phyloP scores from a whole-genome alignment of 352 stramenopile genomes.

The Thraustochytrium striatum region DNA sequence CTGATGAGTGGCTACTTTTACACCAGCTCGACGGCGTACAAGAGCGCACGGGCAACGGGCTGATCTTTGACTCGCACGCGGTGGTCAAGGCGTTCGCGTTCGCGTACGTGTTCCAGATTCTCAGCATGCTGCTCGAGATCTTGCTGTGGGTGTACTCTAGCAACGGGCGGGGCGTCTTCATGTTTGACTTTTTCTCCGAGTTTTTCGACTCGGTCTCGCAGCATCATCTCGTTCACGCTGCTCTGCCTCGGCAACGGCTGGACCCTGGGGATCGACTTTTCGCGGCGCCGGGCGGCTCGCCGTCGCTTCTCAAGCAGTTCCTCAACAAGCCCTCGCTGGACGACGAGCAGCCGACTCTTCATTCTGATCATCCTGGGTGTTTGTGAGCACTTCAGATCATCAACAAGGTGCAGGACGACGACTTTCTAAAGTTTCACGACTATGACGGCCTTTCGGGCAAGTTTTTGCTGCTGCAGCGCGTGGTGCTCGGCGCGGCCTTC shows the following conservation, averaged over 20 bases:
- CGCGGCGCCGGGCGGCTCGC: background rate
- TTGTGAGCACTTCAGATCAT: conserved; percentile 45
- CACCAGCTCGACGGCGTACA: background rate
- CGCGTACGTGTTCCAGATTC: conserved; percentile 47
- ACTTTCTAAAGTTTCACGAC: conserved; percentile 49
- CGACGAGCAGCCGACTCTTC: conserved; percentile 39
- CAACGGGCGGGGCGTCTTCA: conserved; percentile 39
- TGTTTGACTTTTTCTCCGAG: conserved; percentile 46
- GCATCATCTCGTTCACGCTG: conserved; percentile 44
- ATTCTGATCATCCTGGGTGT: conserved; percentile 46
- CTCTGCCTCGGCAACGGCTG: conserved; percentile 48
- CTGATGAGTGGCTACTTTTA: background rate
- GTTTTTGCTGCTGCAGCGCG: conserved; percentile 33
- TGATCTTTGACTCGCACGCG: conserved; percentile 13
- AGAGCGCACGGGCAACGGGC: conserved; percentile 10
- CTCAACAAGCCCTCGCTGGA: conserved; percentile 38
- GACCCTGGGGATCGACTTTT: conserved; percentile 44
- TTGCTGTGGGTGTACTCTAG: conserved; percentile 20
- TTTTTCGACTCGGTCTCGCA: conserved; percentile 36
- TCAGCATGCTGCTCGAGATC: conserved; percentile 37
- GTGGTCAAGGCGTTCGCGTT: conserved; percentile 35
- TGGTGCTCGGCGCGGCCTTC: conserved; percentile 44
- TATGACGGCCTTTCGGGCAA: conserved; percentile 36
- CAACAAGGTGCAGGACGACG: conserved; percentile 48
- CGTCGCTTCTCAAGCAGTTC: conserved; percentile 10